phyloP scores from a whole-genome alignment of 495 filamentous ascomycete genomes.

The Cercophora sp. region DNA sequence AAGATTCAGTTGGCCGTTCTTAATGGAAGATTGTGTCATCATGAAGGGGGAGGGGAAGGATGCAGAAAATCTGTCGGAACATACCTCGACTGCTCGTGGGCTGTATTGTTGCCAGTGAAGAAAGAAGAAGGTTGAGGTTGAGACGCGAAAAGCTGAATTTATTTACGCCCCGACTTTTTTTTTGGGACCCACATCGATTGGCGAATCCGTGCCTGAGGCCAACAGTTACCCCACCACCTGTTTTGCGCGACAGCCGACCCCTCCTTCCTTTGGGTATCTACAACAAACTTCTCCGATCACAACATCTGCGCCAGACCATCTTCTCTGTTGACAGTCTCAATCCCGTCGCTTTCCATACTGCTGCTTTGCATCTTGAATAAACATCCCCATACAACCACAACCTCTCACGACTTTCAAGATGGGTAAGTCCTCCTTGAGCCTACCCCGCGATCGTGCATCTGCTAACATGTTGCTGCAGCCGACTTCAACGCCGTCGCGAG shows the following conservation, averaged over 20 bases:
- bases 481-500: slow-evolving; percentile 26
- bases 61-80: neutral
- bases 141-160: slow-evolving; percentile 4
- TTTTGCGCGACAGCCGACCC: slow-evolving; percentile 6
- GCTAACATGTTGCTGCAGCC: slow-evolving; percentile 8
- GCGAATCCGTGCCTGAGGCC: slow-evolving; percentile 16
- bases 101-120: neutral
- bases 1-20: slow-evolving; percentile 57
- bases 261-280: slow-evolving; percentile 21
- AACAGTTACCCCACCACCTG: slow-evolving; percentile 19
- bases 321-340: slow-evolving; percentile 4
- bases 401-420: slow-evolving; percentile 5
- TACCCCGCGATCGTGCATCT: slow-evolving; percentile 12
- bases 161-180: neutral
- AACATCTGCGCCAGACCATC: slow-evolving; percentile 4
- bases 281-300: slow-evolving; percentile 19
- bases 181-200: slow-evolving; percentile 5
- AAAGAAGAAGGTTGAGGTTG: neutral
- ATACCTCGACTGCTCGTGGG: neutral
- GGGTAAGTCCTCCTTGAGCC: slow-evolving; percentile 4
- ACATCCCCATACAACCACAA: neutral
- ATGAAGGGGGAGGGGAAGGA: slow-evolving; percentile 18
- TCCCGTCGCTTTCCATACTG: neutral
- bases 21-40: slow-evolving; percentile 51
- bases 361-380: neutral